phyloP scores from a whole-genome alignment of 2,329 filamentous ascomycete genomes.

The Capronia coronata region DNA sequence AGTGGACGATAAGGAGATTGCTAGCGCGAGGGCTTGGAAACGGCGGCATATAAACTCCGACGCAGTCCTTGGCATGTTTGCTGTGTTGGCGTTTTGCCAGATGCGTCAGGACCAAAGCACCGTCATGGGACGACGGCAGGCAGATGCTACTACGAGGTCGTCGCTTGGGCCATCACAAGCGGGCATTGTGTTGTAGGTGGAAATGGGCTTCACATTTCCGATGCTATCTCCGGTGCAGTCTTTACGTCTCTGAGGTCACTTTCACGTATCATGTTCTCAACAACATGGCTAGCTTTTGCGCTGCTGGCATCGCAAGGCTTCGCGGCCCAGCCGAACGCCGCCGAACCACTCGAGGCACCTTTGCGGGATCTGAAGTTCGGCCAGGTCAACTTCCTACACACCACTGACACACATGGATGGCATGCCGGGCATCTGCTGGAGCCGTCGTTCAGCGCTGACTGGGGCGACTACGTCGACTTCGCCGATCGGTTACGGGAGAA shows the following conservation, averaged over 20 bases:
- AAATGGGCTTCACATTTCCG: not conserved
- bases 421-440: conserved; percentile 88
- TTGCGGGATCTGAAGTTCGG: conserved; percentile 82
- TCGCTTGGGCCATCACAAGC: not conserved
- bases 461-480: conserved; percentile 97
- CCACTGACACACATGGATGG: conserved; percentile 95
- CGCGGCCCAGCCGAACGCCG: conserved; percentile 70
- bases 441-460: conserved; percentile 90
- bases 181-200: not conserved
- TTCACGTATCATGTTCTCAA: not conserved
- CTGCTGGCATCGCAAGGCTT: conserved; percentile 25
- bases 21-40: too few relatives aligned
- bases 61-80: not conserved
- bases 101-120: not conserved
- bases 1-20: too few relatives aligned
- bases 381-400: conserved; percentile 95
- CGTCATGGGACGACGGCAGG: not conserved
- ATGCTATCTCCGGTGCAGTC: not conserved
- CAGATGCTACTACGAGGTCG: too few relatives aligned
- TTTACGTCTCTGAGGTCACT: not conserved
- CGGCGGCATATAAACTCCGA: too few relatives aligned
- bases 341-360: conserved; percentile 69
- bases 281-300: conserved; percentile 6
- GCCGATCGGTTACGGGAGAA: conserved; percentile 70
- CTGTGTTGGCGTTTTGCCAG: not conserved